Base-by-base conservation (phyloP, 768 basidiomycete genomes). In the Coprinopsis marcescibilis region DNA sequence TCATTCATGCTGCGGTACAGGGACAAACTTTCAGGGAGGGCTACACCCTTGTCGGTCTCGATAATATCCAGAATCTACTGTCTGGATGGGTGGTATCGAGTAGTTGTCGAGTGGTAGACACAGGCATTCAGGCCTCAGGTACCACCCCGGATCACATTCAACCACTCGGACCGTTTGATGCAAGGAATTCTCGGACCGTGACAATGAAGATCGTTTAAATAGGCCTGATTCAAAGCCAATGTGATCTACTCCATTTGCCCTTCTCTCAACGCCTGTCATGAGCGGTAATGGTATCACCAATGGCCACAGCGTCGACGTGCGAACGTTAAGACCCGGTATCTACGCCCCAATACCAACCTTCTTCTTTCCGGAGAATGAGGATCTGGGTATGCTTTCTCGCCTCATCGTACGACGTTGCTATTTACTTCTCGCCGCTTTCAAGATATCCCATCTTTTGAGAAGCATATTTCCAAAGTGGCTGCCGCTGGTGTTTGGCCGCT, bases 261-360 rank as follows among this genome's bases (percentile, higher is more conserved):
- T 27, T 36, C 41, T 23, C 24, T 27, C 32, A 25, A 8, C 33
- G 24, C 21, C 15, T 21, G 29, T 36, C 39, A 48, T 40, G 49
- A 45, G 35, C 48, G 29, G 46, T 48, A 49, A 49, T 35, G 48
- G 48, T 34, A 24, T 42, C 27, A 44, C 55, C 5, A 69, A 63
- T 52, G 60, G 60, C 20, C 47, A 54, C 45, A 58, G 58, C 19
- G 49, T 50, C 7, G 52, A 65, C 35, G 60, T 66, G 47, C 82
- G 87, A 45, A 74, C 77, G 14, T 69, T 95, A 53, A 76, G 70
- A 45, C 63, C 88, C 19, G 90, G 92, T 35, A 78, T 95, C 47
- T 93, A 77, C 65, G 85, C 87, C 8, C 93, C 93, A 25, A 79
- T 95, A 56, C 89, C 84, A 25, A 80, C 90, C 13, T 94, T 95